Evolutionary conservation across 2,329 filamentous ascomycete genomes (phyloP).

Genomic region (Apiospora marii): DNA sequence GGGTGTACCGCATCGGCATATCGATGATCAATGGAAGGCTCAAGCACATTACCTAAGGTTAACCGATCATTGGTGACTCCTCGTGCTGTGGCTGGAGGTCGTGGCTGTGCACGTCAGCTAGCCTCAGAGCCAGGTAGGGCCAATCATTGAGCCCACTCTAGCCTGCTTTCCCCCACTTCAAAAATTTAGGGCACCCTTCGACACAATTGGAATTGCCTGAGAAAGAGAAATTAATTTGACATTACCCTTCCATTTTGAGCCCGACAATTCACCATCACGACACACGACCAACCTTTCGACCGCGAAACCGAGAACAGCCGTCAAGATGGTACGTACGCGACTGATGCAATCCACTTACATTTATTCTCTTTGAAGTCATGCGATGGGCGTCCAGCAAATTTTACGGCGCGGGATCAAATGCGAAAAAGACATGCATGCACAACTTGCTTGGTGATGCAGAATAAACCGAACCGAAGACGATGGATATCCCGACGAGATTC

Average conservation of each 20-base stretch:
- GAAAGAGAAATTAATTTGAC: conserved; percentile 23
- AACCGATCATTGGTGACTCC: conserved; percentile 11
- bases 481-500: conserved; percentile 16
- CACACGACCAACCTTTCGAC: conserved; percentile 39
- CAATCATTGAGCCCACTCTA: conserved; percentile 13
- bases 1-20: neutral
- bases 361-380: conserved; percentile 5
- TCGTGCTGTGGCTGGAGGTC: neutral
- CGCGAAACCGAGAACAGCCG: conserved; percentile 52
- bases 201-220: conserved; percentile 22
- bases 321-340: conserved; percentile 54
- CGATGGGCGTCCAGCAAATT: conserved; percentile 24
- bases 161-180: conserved; percentile 11
- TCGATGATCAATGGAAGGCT: neutral
- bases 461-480: conserved; percentile 16
- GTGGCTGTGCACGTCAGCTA: neutral
- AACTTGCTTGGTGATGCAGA: conserved; percentile 6
- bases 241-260: conserved; percentile 21
- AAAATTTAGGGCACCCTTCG: conserved; percentile 22
- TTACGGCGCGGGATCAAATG: neutral
- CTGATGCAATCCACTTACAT: conserved; percentile 5
- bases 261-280: conserved; percentile 29
- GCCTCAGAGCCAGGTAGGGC: conserved; percentile 9
- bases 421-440: conserved; percentile 1
- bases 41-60: neutral